These are phyloP conservation scores for Rhizopogon roseolus DNA, from an alignment of 768 basidiomycete species.

Conservation along the genomic window DNA sequence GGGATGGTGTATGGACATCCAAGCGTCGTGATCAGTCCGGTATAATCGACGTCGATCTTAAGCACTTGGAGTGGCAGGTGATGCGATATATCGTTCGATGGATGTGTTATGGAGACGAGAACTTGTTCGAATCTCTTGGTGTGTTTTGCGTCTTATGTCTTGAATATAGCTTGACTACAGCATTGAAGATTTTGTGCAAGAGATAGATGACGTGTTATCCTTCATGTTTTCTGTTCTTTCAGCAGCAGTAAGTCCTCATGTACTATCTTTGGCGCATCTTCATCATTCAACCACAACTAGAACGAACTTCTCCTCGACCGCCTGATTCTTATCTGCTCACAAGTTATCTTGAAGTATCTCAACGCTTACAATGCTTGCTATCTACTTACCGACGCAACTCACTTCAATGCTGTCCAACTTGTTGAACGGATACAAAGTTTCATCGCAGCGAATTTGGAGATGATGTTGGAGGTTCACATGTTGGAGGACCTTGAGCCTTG, in stretches of 20 bases:
- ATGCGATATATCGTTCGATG: constrained; percentile 75
- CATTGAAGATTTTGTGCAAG: constrained; percentile 52
- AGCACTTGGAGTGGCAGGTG: constrained; percentile 66
- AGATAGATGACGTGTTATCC: constrained; percentile 73
- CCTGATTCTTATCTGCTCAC: constrained; percentile 79
- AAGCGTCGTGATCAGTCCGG: constrained; percentile 53
- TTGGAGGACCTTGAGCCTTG: constrained; percentile 69
- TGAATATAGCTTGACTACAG: constrained; percentile 1
- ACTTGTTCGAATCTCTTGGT: constrained; percentile 73
- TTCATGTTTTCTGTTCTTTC: constrained; percentile 86
- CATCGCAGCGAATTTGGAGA: constrained; percentile 81
- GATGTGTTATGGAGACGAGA: constrained; percentile 70
- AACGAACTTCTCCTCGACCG: constrained; percentile 88
- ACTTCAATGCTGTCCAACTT: constrained; percentile 68
- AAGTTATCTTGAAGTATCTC: constrained; percentile 60
- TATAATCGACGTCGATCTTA: constrained; percentile 59
- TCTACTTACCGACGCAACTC: constrained; percentile 76
- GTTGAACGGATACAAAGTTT: constrained; percentile 71
- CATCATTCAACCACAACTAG: constrained; percentile 30
- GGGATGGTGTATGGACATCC: constrained; percentile 75
- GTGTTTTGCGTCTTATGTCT: constrained; percentile 17
- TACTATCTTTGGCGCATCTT: not conserved
- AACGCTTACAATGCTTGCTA: constrained; percentile 75
- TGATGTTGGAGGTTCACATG: constrained; percentile 73
- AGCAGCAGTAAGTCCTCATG: constrained; percentile 56